Conservation (phyloP, 768 basidiomycete species). For the Paxillus ammoniavirescens region DNA sequence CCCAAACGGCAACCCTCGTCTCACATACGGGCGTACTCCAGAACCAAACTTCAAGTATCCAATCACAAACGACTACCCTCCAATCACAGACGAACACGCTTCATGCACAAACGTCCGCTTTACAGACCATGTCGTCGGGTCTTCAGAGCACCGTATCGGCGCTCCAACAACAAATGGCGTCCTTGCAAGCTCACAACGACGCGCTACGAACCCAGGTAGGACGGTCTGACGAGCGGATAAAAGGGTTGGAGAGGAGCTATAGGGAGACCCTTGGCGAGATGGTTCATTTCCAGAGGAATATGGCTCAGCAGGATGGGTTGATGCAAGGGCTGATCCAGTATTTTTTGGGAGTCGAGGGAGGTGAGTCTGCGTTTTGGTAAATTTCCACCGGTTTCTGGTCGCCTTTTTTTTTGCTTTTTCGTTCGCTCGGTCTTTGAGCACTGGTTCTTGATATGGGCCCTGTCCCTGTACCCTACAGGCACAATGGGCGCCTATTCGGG, state of each 20-base stretch:
- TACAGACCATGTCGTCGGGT: constrained; percentile 31
- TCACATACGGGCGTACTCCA: constrained; percentile 32
- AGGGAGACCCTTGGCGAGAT: constrained; percentile 69
- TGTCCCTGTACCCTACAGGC: no score
- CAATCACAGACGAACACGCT: constrained; percentile 31
- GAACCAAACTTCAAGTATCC: constrained; percentile 25
- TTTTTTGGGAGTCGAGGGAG: constrained; percentile 69
- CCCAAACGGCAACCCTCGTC: constrained; percentile 25
- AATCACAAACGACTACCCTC: constrained; percentile 28
- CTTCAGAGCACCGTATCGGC: constrained; percentile 25
- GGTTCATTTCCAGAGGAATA: constrained; percentile 67
- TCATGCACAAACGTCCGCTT: constrained; percentile 32
- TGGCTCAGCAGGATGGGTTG: constrained; percentile 82
- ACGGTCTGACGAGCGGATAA: constrained; percentile 50
- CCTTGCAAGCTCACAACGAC: constrained; percentile 30
- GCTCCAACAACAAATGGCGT: constrained; percentile 28
- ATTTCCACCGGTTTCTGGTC: background rate
- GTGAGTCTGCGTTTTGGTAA: constrained; percentile 30
- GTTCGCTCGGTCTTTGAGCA: background rate
- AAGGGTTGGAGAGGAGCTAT: constrained; percentile 60
- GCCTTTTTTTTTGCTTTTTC: background rate
- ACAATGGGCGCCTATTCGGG: no score
- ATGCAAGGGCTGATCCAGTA: constrained; percentile 82
- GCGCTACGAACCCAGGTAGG: constrained; percentile 29
- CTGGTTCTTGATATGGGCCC: background rate